These are phyloP conservation scores for Takashimella koratensis DNA, from an alignment of 1,284 basidiomycete species.

Conservation along the genomic window DNA sequence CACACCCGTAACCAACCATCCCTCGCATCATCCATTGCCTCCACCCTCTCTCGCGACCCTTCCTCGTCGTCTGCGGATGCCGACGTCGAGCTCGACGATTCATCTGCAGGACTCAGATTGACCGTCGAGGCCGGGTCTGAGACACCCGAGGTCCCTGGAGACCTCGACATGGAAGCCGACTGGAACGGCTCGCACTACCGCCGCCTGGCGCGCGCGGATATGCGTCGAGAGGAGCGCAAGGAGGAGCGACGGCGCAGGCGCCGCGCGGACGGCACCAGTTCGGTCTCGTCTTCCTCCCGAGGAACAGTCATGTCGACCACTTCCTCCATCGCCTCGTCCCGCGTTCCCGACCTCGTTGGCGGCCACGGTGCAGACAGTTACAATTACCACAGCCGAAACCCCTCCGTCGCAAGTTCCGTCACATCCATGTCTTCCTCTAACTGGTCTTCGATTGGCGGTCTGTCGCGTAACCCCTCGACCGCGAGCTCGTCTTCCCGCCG, in stretches of 20 bases:
- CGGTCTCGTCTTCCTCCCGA: conserved; percentile 17
- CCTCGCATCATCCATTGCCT: conserved; percentile 16
- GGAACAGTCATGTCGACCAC: conserved; percentile 24
- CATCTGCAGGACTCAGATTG: conserved; percentile 9
- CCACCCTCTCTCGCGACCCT: conserved; percentile 16
- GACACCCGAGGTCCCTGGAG: not conserved
- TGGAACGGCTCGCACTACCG: conserved; percentile 44
- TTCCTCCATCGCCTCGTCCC: conserved; percentile 20
- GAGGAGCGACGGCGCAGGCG: conserved; percentile 31
- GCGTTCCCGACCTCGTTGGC: conserved; percentile 38
- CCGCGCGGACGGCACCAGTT: conserved; percentile 28
- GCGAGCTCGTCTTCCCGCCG: conserved; percentile 9
- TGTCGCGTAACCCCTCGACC: conserved; percentile 33
- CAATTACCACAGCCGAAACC: conserved; percentile 28
- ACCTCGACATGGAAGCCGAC: conserved; percentile 14
- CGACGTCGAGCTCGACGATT: not conserved
- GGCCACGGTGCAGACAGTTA: conserved; percentile 5
- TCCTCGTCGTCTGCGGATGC: conserved; percentile 9
- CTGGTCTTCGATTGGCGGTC: conserved; percentile 14
- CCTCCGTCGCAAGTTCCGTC: conserved; percentile 30
- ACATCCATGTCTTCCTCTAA: conserved; percentile 26
- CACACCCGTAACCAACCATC: conserved; percentile 14
- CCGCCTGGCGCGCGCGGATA: conserved; percentile 39
- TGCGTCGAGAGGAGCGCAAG: conserved; percentile 33
- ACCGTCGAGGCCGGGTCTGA: not conserved